A percentile compares a stretch with the other conserved stretches of the same genome.
phyloP scores from a whole-genome alignment of 2,329 filamentous ascomycete genomes.

The Verruconis gallopava region DNA sequence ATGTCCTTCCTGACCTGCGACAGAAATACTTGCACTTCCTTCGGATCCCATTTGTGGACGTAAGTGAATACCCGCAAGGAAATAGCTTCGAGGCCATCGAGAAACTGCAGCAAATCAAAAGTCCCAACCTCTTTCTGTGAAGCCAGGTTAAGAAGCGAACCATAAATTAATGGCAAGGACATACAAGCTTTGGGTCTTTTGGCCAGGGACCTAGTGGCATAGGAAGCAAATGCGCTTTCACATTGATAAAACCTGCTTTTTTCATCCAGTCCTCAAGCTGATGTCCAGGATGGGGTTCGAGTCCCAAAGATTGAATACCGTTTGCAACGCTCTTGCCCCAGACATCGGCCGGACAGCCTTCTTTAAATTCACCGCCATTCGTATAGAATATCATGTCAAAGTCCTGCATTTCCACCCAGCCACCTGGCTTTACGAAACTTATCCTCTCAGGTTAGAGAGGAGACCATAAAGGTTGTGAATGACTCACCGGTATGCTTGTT shows the following conservation, averaged over 20 bases:
- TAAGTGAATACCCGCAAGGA: conserved; percentile 16
- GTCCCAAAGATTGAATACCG: conserved; percentile 12
- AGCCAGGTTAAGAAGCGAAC: background rate
- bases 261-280: conserved; percentile 25
- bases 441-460: no score
- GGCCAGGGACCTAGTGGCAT: conserved; percentile 16
- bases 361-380: conserved; percentile 21
- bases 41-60: conserved; percentile 17
- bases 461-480: no score
- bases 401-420: conserved; percentile 39
- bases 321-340: conserved; percentile 10
- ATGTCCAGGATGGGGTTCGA: conserved; percentile 14
- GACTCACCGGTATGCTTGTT: conserved; percentile 34
- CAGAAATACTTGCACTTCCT: conserved; percentile 17
- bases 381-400: conserved; percentile 24
- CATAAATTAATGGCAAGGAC: background rate
- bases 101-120: conserved; percentile 12
- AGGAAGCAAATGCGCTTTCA: conserved; percentile 9
- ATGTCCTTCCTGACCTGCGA: conserved; percentile 12
- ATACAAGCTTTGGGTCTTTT: conserved; percentile 14
- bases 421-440: conserved; percentile 29
- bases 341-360: background rate
- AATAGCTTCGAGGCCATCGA: conserved; percentile 20
- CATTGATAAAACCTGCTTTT: conserved; percentile 22
- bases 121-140: conserved; percentile 15